Evolutionary conservation across 805 yeast species (phyloP), one percentile per base, ranked within the genome.

Genomic region (Teunomyces funiuensis): DNA sequence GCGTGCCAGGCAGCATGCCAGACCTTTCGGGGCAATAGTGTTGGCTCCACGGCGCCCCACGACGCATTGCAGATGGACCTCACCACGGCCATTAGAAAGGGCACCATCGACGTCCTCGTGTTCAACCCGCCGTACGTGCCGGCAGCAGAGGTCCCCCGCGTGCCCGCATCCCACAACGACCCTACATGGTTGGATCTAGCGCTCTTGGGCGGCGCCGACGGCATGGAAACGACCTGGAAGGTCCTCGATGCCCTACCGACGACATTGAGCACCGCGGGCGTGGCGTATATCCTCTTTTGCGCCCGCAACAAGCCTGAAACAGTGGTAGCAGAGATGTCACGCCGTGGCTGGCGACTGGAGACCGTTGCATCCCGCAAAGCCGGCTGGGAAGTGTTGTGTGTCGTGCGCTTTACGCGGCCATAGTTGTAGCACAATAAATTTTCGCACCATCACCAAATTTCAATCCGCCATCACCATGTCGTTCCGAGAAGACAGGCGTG

Each of bases 71-170:
- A 85, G 44, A 74, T 81, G 57, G 77, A 77, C 53, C 62, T 89
- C 22, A 74, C 85, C 0, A 52, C 73, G 7, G 70, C 79, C 2
- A 47, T 88, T 7, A 58, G 75, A 9, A 54, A 55, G 0, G 51
- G 71, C 2, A 38, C 64, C 4, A 73, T 89, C 1, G 98, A 93
- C 54, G 43, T 91, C 1, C 65, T 93, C 16, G 71, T 93, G 1
- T 93, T 93, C 64, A 93, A 93, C 55, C 99, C 99, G 0, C 99
- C 99, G 0, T 93, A 93, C 57, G 99, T 93, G 1, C 99, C 99
- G 0, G 87, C 91, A 1, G 89, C 82, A 44, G 56, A 54, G 0
- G 85, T 88, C 0, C 97, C 98, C 0, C 55, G 48, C 0, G 50
- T 76, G 1, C 93, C 93, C 0, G 45, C 43, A 1, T 33, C 53